Base-by-base conservation (phyloP, 192 early-diverging fungal species). In the Spinellus fusiger region DNA sequence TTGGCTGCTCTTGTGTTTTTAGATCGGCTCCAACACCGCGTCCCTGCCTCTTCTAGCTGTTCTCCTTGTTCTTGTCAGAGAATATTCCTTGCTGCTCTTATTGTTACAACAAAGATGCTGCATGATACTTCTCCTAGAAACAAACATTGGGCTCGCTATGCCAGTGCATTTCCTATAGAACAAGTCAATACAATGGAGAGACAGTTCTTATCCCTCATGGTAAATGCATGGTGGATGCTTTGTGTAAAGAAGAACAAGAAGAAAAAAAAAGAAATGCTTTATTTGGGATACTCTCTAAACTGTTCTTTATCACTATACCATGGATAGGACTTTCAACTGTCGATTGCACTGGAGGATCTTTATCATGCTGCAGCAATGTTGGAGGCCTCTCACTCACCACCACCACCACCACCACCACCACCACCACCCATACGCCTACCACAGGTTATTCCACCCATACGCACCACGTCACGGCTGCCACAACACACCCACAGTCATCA, bases 151-250 rank as follows among this genome's bases (percentile, higher is more conserved):
- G 85, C 88, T 34, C 78, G 80, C 44, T 89, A 86, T 64, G 85
- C 87, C 0, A 69, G 70, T 0, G 68, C 83, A 48, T 91, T 89
- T 57, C 82, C 85, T 18, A 71, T 91, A 3, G 73, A 80, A 15
- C 87, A 91, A 63, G 80, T 91, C 54, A 91, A 91, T 38, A 67
- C 89, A 15, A 91, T 91, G 89, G 89, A 91, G 56, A 85, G 87
- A 59, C 89, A 91, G 66, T 68, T 91, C 23, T 75, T 91, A 37
- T 81, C 80, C n/a, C 65, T 91, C 54, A 73, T 91, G 47, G 83
- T 71, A 66, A 62, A n/a, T n/a, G n/a, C n/a, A n/a, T n/a, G n/a
- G n/a, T n/a, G n/a, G n/a, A n/a, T n/a, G n/a, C n/a, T n/a, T n/a
- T n/a, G n/a, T n/a, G n/a, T n/a, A n/a, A n/a, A n/a, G n/a, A n/a